Conservation (phyloP, 257 asterid genomes). For the Solanum stenotomum region DNA sequence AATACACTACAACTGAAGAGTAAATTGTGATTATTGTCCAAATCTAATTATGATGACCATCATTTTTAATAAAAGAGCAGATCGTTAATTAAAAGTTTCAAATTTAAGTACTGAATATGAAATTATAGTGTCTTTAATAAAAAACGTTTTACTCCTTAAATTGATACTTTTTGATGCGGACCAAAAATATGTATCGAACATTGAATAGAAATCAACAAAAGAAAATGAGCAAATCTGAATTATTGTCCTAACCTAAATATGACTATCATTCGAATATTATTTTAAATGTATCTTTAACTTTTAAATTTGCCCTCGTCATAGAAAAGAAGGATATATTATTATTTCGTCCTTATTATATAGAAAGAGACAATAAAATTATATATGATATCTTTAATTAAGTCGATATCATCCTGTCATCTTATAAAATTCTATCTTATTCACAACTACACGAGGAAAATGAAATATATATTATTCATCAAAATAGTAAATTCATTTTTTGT, state of each 20-base stretch:
- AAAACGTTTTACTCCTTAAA: background rate
- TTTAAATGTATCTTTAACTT: background rate
- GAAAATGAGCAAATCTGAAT: background rate
- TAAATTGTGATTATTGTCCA: too few relatives aligned
- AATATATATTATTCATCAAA: background rate
- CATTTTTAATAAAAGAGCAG: too few relatives aligned
- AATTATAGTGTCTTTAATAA: background rate
- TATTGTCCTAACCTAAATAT: background rate
- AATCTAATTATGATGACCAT: background rate
- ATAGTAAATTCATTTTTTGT: background rate
- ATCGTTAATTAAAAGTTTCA: accelerated
- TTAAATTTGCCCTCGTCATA: background rate
- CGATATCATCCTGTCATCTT: background rate
- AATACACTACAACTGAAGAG: too few relatives aligned
- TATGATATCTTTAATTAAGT: background rate
- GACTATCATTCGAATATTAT: background rate
- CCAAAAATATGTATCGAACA: too few relatives aligned
- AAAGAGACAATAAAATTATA: background rate
- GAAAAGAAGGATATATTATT: background rate
- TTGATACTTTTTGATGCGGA: background rate
- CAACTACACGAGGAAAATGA: background rate
- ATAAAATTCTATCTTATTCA: background rate
- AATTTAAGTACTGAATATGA: background rate
- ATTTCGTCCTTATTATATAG: background rate
- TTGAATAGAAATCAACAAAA: too few relatives aligned